Base-by-base conservation (phyloP, 495 filamentous ascomycete genomes). In the Aspergillus carlsbadensis region DNA sequence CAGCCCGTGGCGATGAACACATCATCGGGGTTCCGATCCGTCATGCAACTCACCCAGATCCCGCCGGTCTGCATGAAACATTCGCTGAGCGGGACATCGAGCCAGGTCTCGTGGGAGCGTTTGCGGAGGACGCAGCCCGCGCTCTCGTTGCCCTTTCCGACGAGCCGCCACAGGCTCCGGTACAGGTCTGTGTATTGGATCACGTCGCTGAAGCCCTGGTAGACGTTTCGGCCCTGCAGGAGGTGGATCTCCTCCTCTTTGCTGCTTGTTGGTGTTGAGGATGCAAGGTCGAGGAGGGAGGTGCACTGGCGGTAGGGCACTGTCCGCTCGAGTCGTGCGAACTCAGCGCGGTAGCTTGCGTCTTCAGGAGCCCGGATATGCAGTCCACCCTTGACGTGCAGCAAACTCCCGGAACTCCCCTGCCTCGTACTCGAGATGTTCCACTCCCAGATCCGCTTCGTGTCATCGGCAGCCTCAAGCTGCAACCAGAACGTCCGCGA, bases 1-100 rank as follows among this genome's bases (percentile, higher is more conserved):
- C 72, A 67, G 0, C 74, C 69, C 42, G 61, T 73, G 11, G 73
- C 67, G 40, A 83, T 77, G 53, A 65, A 83, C 53, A 83, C 77
- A n/a, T 80, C 76, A 4, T 33, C 58, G 0, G 65, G 50, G 0
- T 59, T 17, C 29, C 54, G 39, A 14, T 77, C 68, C 0, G 75
- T 77, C 78, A 82, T 76, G 44, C 67, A 72, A 54, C 78, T 82
- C 20, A 79, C 72, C 54, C 60, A 81, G 15, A 83, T 69, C 0
- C 78, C 76, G 13, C 61, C 79, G 1, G 81, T 72, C 56, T 83
- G 78, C 55, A 68, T 61, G 58, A 79, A 80, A 15, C 33, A 47
- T 14, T 76, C 68, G 2, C 48, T n/a, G 8, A 80, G 57, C 2
- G 26, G 40, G 0, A 61, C 58, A 45, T 80, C 76, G 1, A 72